Percentiles rank a stretch among this genome's conserved stretches.
Conservation (phyloP, 2,329 filamentous ascomycete species). For the Pseudocercospora fuligena region DNA sequence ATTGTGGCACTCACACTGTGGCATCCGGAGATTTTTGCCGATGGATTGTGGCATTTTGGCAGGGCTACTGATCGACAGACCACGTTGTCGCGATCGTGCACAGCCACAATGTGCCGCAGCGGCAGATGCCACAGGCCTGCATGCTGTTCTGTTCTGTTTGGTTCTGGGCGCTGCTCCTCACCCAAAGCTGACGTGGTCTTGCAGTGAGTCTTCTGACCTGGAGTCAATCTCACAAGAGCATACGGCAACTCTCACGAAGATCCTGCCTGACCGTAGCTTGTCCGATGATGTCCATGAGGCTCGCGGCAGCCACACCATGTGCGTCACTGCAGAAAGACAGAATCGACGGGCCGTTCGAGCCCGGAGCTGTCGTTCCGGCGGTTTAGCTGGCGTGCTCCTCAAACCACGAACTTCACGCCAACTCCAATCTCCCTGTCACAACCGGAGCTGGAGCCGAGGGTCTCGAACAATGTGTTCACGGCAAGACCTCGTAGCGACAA, state of each 20-base stretch:
- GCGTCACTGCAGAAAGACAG: constrained; percentile 15
- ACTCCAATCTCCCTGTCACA: constrained; percentile 2
- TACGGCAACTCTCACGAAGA: constrained; percentile 18
- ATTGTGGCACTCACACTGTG: constrained; percentile 4
- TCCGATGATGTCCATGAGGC: constrained; percentile 16
- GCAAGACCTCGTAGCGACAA: not conserved
- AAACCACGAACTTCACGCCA: constrained; percentile 10
- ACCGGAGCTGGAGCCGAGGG: constrained; percentile 9
- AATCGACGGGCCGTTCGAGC: not conserved
- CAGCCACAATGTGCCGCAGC: constrained; percentile 2
- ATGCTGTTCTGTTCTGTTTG: constrained; percentile 7
- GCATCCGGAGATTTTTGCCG: constrained; percentile 11
- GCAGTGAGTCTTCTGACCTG: constrained; percentile 24
- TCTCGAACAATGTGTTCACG: not conserved
- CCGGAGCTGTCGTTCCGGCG: constrained; percentile 5
- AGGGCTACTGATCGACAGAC: not conserved
- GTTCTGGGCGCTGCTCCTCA: constrained; percentile 17
- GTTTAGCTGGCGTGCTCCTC: not conserved
- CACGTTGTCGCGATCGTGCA: not conserved
- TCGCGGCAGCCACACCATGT: constrained; percentile 23
- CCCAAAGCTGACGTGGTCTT: constrained; percentile 30
- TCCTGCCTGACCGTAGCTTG: constrained; percentile 22
- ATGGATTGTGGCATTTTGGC: not conserved
- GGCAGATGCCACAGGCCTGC: constrained; percentile 3
- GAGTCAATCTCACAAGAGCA: constrained; percentile 22